These are phyloP conservation scores for Solanum chmielewskii DNA, from an alignment of 257 asterid species.

Conservation along the genomic window DNA sequence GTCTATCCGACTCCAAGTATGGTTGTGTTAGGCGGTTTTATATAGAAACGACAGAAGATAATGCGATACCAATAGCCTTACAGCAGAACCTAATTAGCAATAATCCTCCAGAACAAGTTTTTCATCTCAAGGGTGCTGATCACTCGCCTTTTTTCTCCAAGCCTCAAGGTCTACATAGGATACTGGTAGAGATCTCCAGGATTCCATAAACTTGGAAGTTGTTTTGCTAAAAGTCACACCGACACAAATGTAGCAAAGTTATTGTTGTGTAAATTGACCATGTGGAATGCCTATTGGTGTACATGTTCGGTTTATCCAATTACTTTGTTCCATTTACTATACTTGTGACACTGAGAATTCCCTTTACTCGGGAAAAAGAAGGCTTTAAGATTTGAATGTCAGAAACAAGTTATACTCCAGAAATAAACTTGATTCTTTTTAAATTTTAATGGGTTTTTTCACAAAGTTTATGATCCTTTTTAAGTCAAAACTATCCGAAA, in stretches of 20 bases:
- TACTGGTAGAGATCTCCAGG: slow-evolving; percentile 66
- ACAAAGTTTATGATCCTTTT: not conserved
- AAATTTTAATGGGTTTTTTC: not conserved
- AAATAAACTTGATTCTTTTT: not conserved
- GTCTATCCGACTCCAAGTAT: slow-evolving; percentile 61
- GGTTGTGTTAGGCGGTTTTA: slow-evolving; percentile 82
- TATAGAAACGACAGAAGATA: slow-evolving; percentile 70
- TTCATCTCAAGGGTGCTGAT: slow-evolving; percentile 79
- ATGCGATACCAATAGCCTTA: slow-evolving; percentile 60
- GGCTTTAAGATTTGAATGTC: not conserved
- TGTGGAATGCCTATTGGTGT: not conserved
- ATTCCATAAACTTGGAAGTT: slow-evolving; percentile 20
- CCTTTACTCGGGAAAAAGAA: not conserved
- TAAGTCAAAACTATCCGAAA: not conserved
- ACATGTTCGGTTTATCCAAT: not conserved
- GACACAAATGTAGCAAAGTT: not conserved
- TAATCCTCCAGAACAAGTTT: slow-evolving; percentile 64
- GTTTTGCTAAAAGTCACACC: not conserved
- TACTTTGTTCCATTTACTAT: not conserved
- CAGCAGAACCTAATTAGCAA: slow-evolving; percentile 65
- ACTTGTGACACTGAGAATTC: not conserved
- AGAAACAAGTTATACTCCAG: not conserved
- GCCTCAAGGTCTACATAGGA: slow-evolving; percentile 89
- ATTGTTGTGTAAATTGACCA: not conserved
- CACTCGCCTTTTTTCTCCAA: slow-evolving; percentile 96